phyloP scores from a whole-genome alignment of 2,329 filamentous ascomycete genomes.

The Phaeosphaeriaceae sp. region DNA sequence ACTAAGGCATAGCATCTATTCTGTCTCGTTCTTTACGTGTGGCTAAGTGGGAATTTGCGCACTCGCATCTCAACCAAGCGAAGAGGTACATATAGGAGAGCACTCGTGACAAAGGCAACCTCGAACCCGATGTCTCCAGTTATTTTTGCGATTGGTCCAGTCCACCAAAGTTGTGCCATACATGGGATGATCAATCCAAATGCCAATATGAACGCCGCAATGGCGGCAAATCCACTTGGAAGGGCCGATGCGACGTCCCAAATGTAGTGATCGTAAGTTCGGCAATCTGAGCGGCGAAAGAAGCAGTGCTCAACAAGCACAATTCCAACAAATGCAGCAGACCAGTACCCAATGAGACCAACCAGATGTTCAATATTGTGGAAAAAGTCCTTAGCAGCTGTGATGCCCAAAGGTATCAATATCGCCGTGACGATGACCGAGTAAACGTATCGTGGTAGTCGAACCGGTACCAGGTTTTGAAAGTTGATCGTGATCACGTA shows the following conservation, averaged over 20 bases:
- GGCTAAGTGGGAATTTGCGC: background rate
- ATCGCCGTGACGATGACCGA: background rate
- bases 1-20: no score
- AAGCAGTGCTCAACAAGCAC: background rate
- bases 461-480: background rate
- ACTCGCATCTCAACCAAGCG: background rate
- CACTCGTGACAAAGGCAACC: background rate
- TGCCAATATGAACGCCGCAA: background rate
- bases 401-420: background rate
- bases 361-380: background rate
- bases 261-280: background rate
- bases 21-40: no score
- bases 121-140: background rate
- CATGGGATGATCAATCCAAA: background rate
- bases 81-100: background rate
- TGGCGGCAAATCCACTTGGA: background rate
- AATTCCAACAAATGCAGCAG: background rate
- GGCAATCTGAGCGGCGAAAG: background rate
- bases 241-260: background rate
- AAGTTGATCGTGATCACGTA: background rate
- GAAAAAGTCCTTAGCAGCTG: background rate
- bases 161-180: background rate
- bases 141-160: background rate
- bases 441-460: background rate
- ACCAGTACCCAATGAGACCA: background rate